Percentiles rank a stretch among this genome's conserved stretches.
phyloP scores from a whole-genome alignment of 2,329 filamentous ascomycete genomes.

The Coniochaeta sp. region DNA sequence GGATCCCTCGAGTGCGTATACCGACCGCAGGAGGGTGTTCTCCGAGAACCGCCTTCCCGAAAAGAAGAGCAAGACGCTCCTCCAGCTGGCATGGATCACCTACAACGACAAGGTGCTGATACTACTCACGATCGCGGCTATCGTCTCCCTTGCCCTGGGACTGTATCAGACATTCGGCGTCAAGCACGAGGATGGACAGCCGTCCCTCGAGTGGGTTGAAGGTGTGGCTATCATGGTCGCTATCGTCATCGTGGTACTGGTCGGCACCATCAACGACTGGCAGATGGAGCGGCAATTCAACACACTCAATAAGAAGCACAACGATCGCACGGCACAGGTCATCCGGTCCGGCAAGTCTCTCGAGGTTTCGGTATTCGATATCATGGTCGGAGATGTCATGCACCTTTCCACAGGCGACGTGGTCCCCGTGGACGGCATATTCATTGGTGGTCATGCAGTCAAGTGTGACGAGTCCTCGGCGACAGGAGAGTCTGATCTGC shows the following conservation, averaged over 20 bases:
- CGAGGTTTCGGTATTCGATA: constrained; percentile 58
- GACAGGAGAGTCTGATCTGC: constrained; percentile 65
- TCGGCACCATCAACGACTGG: constrained; percentile 60
- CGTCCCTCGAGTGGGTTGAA: constrained; percentile 57
- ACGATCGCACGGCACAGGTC: constrained; percentile 58
- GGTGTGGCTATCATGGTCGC: constrained; percentile 61
- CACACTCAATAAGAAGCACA: constrained; percentile 55
- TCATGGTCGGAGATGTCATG: constrained; percentile 64
- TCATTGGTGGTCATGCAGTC: constrained; percentile 43
- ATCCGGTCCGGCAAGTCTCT: constrained; percentile 59
- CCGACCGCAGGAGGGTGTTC: constrained; percentile 51
- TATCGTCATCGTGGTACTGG: constrained; percentile 56
- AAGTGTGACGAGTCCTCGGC: constrained; percentile 66
- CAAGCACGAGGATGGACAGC: constrained; percentile 31
- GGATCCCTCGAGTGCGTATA: constrained; percentile 14
- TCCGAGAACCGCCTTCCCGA: constrained; percentile 55
- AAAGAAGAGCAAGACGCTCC: constrained; percentile 55
- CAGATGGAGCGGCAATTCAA: constrained; percentile 62
- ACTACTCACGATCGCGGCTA: constrained; percentile 56
- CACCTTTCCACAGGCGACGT: constrained; percentile 64
- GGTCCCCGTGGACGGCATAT: constrained; percentile 63
- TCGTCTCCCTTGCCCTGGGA: constrained; percentile 59
- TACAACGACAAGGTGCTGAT: constrained; percentile 66
- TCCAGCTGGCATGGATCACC: constrained; percentile 57
- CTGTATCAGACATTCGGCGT: constrained; percentile 58